Base-by-base conservation (phyloP, 2,329 filamentous ascomycete genomes). In the Bertia moriformis region DNA sequence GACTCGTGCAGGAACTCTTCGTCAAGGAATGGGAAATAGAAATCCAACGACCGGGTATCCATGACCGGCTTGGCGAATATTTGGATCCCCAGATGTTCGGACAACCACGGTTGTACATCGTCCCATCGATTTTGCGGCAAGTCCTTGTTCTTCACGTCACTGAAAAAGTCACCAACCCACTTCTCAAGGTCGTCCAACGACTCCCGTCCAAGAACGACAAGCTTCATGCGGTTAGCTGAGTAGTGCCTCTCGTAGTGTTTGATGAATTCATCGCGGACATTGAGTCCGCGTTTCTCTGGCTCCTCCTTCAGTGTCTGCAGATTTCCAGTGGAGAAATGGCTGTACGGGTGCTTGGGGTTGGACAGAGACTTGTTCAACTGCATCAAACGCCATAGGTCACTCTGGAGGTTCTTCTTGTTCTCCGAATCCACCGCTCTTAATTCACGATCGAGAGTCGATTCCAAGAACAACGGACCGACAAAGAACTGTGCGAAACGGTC, bases 331-430 rank as follows among this genome's bases (percentile, higher is more conserved):
- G 78, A 81, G 52, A 85, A 85, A 46, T 83, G 74, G 54, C 77
- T 73, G 53, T 78, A 84, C 19, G 80, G 80, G 52, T 85, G 80
- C 10, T 71, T 65, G 13, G 74, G 71, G 51, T 79, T 84, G 2
- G 78, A 78, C 19, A 83, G 60, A 13, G 74, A 74, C 55, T 83
- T 83, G 54, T 77, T 75, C 37, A 85, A 58, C 52, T 85, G 80
- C 53, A 80, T 73, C 48, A 83, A 56, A 19, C 80, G 67, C 78
- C 80, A 85, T 46, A 68, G 66, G 52, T 85, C 80, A 51, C 70
- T 81, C 56, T 85, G 80, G 35, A 85, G 57, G 50, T 85, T 85
- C 65, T 85, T 84, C 66, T 85, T 85, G 57, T 85, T 83, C 56
- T 85, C 80, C 13, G 80, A 84, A 52, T 85, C 80, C 35, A 85